These are phyloP conservation scores for Xylaria sp. DNA, from an alignment of 2,329 filamentous ascomycete genomes.

Conservation along the genomic window DNA sequence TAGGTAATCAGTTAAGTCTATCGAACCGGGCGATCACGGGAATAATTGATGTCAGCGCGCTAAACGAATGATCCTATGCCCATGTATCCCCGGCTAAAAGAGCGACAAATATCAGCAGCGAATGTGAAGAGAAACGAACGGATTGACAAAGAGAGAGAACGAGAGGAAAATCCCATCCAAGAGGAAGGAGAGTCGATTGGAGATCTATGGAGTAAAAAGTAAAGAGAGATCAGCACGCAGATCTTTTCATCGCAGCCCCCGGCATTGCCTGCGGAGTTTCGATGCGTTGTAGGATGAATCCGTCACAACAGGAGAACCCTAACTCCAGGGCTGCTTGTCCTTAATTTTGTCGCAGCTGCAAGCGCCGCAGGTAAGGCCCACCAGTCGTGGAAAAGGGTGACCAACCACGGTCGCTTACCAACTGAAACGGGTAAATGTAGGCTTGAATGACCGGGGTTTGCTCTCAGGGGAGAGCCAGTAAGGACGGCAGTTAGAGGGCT, in stretches of 20 bases:
- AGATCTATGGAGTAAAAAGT: slow-evolving; percentile 10
- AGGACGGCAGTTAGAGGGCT: background rate
- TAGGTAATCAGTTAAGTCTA: slow-evolving; percentile 8
- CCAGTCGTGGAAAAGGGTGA: slow-evolving; percentile 9
- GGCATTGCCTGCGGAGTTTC: slow-evolving; percentile 5
- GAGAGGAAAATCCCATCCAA: slow-evolving; percentile 18
- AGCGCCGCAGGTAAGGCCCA: slow-evolving; percentile 9
- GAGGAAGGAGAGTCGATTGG: background rate
- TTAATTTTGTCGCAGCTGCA: slow-evolving; percentile 30
- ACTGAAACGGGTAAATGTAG: slow-evolving; percentile 23
- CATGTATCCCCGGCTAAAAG: slow-evolving; percentile 12
- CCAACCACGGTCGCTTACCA: slow-evolving; percentile 17
- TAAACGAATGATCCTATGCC: slow-evolving; percentile 25
- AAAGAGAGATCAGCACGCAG: slow-evolving; percentile 15
- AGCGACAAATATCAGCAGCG: slow-evolving; percentile 18
- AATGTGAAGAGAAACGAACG: background rate
- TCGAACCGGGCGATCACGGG: slow-evolving; percentile 1
- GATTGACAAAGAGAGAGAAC: slow-evolving; percentile 5
- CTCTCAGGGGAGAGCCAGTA: background rate
- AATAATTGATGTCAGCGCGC: background rate
- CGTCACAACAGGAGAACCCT: slow-evolving; percentile 27
- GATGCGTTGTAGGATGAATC: slow-evolving; percentile 26
- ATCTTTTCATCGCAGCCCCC: slow-evolving; percentile 8
- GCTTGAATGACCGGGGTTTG: slow-evolving; percentile 25
- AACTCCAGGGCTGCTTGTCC: slow-evolving; percentile 17